Base-by-base conservation (phyloP, 1,284 basidiomycete genomes). In the Rhodotorula sp. region DNA sequence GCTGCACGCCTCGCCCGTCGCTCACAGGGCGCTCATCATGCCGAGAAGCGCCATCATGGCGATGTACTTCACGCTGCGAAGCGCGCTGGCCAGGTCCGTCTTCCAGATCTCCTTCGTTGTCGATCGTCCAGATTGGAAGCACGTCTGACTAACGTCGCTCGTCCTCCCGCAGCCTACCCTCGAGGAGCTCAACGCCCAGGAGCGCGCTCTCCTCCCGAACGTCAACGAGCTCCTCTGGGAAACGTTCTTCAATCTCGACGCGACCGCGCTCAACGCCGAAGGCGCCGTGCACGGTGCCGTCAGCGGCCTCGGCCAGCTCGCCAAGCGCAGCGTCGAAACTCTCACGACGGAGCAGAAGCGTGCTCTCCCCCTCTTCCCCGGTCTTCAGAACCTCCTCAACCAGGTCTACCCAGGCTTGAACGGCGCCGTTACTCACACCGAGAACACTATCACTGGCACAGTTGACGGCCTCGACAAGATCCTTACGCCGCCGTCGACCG, bases 31-130 rank as follows among this genome's bases (percentile, higher is more conserved):
- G 46, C 54, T 10, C 11, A 17, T 27, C 54, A 54, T 34, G 1
- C 22, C 24, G 44, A 56, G 46, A 56, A 63, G 62, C 54, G 62
- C 32, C 44, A 63, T 47, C 54, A 49, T 34, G 46, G 54, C 54
- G 62, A 62, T 44, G 11, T 10, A 0, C 24, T 4, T 17, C 47
- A 29, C 39, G 46, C 44, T 44, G 27, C 27, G 52, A 59, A 59
- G 58, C 58, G 58, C 32, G 17, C 52, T 11, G 19, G 13, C 36
- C 36, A 36, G 39, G 39, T 44, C 11, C 13, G 39, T 44, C 39
- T 10, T 17, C 39, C 39, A 44, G 13, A 44, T 15, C 19, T 15
- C 39, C 39, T 44, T 13, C 39, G 39, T n/a, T n/a, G n/a, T n/a
- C 39, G 2, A 44, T 10, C 39, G 13, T 13, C 11, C 39, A 13